Base-by-base conservation (phyloP, 768 basidiomycete species). In the Mycena kentingensis region DNA sequence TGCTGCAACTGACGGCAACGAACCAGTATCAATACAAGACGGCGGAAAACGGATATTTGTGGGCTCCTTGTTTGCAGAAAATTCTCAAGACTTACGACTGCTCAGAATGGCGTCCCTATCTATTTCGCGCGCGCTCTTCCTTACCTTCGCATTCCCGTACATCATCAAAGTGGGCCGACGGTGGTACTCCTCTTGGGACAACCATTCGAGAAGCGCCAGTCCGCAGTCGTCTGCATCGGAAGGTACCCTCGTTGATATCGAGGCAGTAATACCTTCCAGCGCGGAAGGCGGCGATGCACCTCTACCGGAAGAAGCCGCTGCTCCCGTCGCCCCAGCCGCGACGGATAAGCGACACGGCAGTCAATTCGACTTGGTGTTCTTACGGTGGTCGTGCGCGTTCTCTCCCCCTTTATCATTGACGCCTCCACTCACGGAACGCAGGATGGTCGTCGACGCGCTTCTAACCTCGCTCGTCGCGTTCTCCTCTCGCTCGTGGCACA, bases 1-100 rank as follows among this genome's bases (percentile, higher is more conserved):
- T 58, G 57, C 52, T 58, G 1, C 57, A 58, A 19, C 52, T 58
- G 3, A 54, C 57, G 2, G 57, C 52, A 16, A 58, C 57, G 45
- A 58, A 58, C 21, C 52, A 51, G n/a, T 58, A 58, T 21, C 52
- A 52, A 12, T 58, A 46, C 21, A 51, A 46, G 7, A 43, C 57
- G 1, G 43, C 43, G 3, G 48, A 58, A 13, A 58, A 58, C 24
- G 57, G 57, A 15, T 54, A 46, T 22, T 8, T 54, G 57, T 58
- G 22, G 15, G 57, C 47, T 8, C 11, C 3, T 35, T 32, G 3
- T 43, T 37, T 10, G 11, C 12, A 10, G 36, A 19, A 19, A 15
- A 6, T 32, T 25, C 25, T 19, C 2, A 1, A n/a, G 3, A 8
- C 13, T 24, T 26, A 13, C 27, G 18, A 15, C 5, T 8, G 2